Evolutionary conservation across 2,329 filamentous ascomycete species (phyloP).

Genomic region (Chalara sp.): DNA sequence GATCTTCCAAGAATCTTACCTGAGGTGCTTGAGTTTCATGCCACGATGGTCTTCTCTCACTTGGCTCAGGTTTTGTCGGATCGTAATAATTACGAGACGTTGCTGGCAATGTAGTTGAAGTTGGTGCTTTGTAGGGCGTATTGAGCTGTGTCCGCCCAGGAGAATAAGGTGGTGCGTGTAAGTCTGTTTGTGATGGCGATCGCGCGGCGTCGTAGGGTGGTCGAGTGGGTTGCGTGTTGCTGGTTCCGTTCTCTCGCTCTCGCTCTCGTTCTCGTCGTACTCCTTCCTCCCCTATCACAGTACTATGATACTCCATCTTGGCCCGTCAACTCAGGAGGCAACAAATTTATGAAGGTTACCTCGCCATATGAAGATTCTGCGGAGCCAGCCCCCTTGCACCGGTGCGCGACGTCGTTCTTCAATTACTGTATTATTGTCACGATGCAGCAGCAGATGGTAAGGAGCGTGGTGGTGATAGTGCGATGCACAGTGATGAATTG

Average conservation of each 20-base stretch:
- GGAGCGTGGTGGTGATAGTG: too few relatives aligned
- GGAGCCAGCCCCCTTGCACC: background rate
- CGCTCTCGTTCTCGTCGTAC: constrained; percentile 8
- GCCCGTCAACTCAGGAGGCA: constrained; percentile 8
- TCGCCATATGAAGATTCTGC: background rate
- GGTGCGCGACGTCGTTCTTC: too few relatives aligned
- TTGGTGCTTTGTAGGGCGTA: constrained; percentile 20
- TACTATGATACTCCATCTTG: constrained; percentile 18
- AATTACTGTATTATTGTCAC: too few relatives aligned
- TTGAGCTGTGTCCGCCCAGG: constrained; percentile 24
- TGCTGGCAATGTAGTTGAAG: constrained; percentile 19
- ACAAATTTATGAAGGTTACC: background rate
- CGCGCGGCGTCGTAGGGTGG: constrained; percentile 13
- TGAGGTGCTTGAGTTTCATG: constrained; percentile 23
- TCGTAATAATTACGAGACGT: constrained; percentile 35
- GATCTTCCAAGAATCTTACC: constrained; percentile 16
- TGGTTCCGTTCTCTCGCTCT: constrained; percentile 22
- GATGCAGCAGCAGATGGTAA: too few relatives aligned
- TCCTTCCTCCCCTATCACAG: constrained; percentile 25
- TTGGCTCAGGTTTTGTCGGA: constrained; percentile 34
- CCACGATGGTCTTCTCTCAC: constrained; percentile 29
- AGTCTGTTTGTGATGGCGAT: constrained; percentile 21
- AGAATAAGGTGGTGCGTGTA: constrained; percentile 14
- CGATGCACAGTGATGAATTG: too few relatives aligned
- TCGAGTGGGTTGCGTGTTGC: constrained; percentile 20